Evolutionary conservation across 2,329 filamentous ascomycete species (phyloP), one percentile per base, ranked within the genome.

Genomic region (Colletotrichum orbiculare): DNA sequence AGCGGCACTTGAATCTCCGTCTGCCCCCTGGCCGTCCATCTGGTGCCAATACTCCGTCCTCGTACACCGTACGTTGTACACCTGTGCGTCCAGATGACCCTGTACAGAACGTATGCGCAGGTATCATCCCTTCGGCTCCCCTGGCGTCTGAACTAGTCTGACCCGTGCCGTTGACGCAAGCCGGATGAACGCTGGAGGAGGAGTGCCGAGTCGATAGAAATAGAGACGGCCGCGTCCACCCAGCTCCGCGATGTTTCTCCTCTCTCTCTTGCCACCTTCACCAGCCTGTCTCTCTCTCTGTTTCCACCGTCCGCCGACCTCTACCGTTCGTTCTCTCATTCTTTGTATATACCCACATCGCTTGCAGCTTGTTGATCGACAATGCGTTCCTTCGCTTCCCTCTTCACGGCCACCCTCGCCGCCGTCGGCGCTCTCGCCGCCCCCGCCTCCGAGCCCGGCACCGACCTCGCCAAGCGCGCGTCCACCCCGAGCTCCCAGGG

Each of bases 401-500:
- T 66, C 43, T 66, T 67, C 52, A 60, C 56, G 33, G 64, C 54
- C 39, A 45, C 52, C 37, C 42, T 67, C 42, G 67, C 65, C 50
- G 54, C 50, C 55, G 59, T 61, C 52, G 58, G 63, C 42, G 57
- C 59, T 8, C 60, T 65, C 39, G 67, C 60, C 10, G 61, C 57
- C 39, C 61, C 65, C 7, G 49, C 60, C n/a, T 46, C 53, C 64
- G 56, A 49, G 49, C 45, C 53, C 35, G 38, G 49, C 34, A 61
- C 42, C 34, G 48, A 58, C 15, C 60, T 67, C 5, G 41, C 53
- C 49, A 60, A 69, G 60, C 53, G 63, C 15, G 49, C 58, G 33
- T 67, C 67, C 6, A 68, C 66, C 13, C 75, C 80, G 46, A 80
- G 49, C 43, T 46, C 54, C 17, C 53, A 63, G 37, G 65, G 65